Conservation (phyloP, 345 rosid species). For the Dipteronia dyeriana region DNA sequence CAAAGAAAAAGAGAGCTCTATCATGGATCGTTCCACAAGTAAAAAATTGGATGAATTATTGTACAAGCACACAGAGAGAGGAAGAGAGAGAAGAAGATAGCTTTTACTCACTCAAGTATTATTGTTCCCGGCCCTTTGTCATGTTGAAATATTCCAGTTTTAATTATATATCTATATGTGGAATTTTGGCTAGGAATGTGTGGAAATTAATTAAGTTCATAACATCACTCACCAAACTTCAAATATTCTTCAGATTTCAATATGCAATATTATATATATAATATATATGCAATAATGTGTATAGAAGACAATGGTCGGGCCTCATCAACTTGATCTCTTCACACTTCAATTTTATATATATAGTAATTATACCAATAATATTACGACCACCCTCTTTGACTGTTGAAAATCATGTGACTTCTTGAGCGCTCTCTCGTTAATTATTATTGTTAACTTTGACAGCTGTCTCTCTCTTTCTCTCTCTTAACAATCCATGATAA, state of each 20-base stretch:
- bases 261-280: not conserved
- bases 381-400: conserved; percentile 10
- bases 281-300: conserved; percentile 4
- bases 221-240: conserved; percentile 11
- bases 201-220: conserved; percentile 12
- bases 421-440: conserved; percentile 23
- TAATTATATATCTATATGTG: not conserved
- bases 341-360: conserved; percentile 9
- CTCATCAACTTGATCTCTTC: conserved; percentile 7
- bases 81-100: not conserved
- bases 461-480: conserved; percentile 15
- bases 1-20: not conserved
- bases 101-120: conserved; percentile 3
- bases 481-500: conserved; percentile 21
- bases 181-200: conserved; percentile 15
- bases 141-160: conserved; percentile 1
- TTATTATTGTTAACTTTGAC: conserved; percentile 20
- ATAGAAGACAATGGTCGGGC: conserved; percentile 35
- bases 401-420: conserved; percentile 24
- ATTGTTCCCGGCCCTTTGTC: not conserved
- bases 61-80: not conserved
- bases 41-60: not conserved
- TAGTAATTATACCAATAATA: not conserved
- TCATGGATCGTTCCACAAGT: conserved; percentile 14
- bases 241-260: conserved; percentile 20